Evolutionary conservation across 495 filamentous ascomycete genomes (phyloP).

Genomic region (Neurospora sp.): DNA sequence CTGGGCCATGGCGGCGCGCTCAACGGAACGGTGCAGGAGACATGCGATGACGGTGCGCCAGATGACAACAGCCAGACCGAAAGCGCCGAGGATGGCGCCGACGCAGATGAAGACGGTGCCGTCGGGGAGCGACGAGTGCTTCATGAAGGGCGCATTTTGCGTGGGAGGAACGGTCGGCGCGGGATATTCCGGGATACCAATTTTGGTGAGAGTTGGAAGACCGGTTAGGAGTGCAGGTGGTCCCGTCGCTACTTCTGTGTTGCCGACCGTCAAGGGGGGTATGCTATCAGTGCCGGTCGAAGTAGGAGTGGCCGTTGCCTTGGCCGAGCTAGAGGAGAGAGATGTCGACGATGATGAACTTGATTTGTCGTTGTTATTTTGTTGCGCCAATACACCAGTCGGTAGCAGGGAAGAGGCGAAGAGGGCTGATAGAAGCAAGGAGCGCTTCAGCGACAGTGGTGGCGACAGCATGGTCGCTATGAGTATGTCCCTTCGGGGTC

Average conservation of each 20-base stretch:
- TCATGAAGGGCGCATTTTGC: slow-evolving; percentile 84
- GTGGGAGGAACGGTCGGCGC: slow-evolving; percentile 69
- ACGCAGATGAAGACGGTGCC: slow-evolving; percentile 95
- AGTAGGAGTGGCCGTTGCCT: background rate
- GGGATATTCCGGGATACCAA: slow-evolving; percentile 40
- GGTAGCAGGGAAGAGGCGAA: slow-evolving; percentile 10
- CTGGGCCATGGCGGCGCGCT: slow-evolving; percentile 64
- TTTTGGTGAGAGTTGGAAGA: slow-evolving; percentile 40
- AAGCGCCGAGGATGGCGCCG: slow-evolving; percentile 74
- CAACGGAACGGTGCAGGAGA: slow-evolving; percentile 83
- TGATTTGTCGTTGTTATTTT: slow-evolving; percentile 6
- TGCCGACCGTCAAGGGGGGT: background rate
- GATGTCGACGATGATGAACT: slow-evolving; percentile 3
- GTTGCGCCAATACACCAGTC: slow-evolving; percentile 23
- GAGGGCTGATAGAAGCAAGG: slow-evolving; percentile 23
- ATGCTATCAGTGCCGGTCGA: background rate
- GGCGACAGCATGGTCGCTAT: slow-evolving; percentile 15
- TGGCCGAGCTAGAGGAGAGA: background rate
- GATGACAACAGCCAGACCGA: slow-evolving; percentile 65
- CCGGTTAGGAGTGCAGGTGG: slow-evolving; percentile 16
- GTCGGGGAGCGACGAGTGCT: slow-evolving; percentile 79
- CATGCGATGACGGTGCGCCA: slow-evolving; percentile 89
- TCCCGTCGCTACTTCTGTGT: slow-evolving; percentile 5
- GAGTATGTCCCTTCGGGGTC: background rate
- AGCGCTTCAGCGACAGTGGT: slow-evolving; percentile 25